Conservation (phyloP, 345 rosid genomes). For the Stellera chamaejasme region DNA sequence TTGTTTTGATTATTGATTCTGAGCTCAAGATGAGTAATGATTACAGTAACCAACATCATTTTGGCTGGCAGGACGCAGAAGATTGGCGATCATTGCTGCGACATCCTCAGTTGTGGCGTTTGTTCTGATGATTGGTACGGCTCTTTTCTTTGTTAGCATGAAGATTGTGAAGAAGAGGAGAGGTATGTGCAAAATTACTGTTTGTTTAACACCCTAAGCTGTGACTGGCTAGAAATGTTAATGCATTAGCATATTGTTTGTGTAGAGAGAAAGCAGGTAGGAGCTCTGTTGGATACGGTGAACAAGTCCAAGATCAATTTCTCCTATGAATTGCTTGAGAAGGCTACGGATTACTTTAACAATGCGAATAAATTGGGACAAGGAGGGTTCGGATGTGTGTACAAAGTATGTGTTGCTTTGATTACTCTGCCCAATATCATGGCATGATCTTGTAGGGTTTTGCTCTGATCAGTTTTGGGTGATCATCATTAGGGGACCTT, state of each 20-base stretch:
- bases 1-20: no score
- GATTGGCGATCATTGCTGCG: conserved; percentile 40
- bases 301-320: conserved; percentile 66
- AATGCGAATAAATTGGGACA: conserved; percentile 69
- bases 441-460: conserved; percentile 4
- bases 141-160: conserved; percentile 34
- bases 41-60: no score
- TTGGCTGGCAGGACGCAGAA: conserved; percentile 33
- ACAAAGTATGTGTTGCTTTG: conserved; percentile 32
- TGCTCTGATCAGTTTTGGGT: conserved; percentile 5
- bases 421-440: background rate
- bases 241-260: background rate
- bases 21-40: no score
- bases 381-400: conserved; percentile 93
- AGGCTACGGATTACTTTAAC: conserved; percentile 67
- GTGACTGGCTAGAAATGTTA: conserved; percentile 1
- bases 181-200: conserved; percentile 27
- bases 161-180: conserved; percentile 32
- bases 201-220: background rate
- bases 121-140: conserved; percentile 27
- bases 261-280: conserved; percentile 58
- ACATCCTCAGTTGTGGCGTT: conserved; percentile 44
- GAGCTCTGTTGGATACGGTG: conserved; percentile 39
- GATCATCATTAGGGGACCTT: conserved; percentile 41
- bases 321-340: conserved; percentile 69